Evolutionary conservation across 179 eudicot genomes (phyloP).

Genomic region (Sideroxylon spinosum): DNA sequence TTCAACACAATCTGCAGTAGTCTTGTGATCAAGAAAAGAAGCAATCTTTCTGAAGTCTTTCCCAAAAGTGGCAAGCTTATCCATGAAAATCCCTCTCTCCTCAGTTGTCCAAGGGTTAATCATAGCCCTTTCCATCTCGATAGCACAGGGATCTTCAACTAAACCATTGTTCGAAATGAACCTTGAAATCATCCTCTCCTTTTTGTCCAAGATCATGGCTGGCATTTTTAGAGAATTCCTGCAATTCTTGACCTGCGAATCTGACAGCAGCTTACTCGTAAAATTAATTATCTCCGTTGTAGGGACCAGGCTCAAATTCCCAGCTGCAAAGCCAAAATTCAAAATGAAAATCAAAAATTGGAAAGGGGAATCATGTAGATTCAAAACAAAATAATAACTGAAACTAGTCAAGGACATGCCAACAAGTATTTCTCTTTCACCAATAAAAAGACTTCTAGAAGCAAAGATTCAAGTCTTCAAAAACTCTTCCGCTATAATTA

Average conservation of each 20-base stretch:
- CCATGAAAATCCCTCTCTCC: conserved; percentile 73
- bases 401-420: neutral
- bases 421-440: neutral
- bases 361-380: neutral
- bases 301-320: conserved; percentile 48
- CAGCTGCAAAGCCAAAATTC: conserved; percentile 41
- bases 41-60: conserved; percentile 82
- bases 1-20: conserved; percentile 82
- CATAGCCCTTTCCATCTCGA: conserved; percentile 72
- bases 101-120: conserved; percentile 75
- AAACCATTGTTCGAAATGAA: conserved; percentile 71
- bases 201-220: conserved; percentile 59
- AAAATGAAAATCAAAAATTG: neutral
- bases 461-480: neutral
- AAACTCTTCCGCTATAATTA: neutral
- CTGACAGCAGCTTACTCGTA: conserved; percentile 62
- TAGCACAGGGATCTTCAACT: conserved; percentile 75
- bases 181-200: conserved; percentile 49
- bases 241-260: conserved; percentile 43
- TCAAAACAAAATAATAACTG: neutral
- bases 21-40: conserved; percentile 78
- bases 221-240: conserved; percentile 81
- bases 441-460: neutral
- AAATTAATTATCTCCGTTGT: conserved; percentile 45
- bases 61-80: conserved; percentile 62